Percentiles rank a stretch among this genome's conserved stretches.
Conservation (phyloP, 345 rosid species). For the Isatis tinctoria region DNA sequence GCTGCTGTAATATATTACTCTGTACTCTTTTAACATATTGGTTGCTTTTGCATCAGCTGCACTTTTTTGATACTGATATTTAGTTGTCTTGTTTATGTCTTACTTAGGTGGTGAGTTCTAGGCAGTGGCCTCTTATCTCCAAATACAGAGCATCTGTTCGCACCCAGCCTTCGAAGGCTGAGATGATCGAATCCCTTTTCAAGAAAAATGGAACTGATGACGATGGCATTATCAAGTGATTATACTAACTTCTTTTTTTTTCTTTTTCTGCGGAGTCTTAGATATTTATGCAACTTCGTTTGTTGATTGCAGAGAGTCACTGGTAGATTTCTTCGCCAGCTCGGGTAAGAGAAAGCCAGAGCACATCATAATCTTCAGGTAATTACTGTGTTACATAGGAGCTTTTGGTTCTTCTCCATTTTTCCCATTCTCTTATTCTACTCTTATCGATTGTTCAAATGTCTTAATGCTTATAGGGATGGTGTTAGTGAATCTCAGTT, state of each 20-base stretch:
- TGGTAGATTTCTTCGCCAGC: slow-evolving; percentile 75
- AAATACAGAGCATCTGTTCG: slow-evolving; percentile 86
- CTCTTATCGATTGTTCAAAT: background rate
- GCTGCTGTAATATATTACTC: slow-evolving; percentile 48
- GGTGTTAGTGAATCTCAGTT: slow-evolving; percentile 94
- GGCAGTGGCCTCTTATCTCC: slow-evolving; percentile 86
- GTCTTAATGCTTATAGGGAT: slow-evolving; percentile 49
- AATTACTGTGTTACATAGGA: background rate
- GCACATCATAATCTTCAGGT: slow-evolving; percentile 90
- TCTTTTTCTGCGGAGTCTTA: background rate
- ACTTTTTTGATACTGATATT: background rate
- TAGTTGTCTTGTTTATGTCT: background rate
- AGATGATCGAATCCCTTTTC: slow-evolving; percentile 79
- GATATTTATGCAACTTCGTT: background rate
- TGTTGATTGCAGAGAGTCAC: slow-evolving; percentile 51
- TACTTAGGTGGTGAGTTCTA: slow-evolving; percentile 68
- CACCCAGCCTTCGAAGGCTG: slow-evolving; percentile 79
- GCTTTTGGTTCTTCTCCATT: background rate
- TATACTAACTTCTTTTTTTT: background rate
- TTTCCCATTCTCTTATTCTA: background rate
- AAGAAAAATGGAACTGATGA: slow-evolving; percentile 63
- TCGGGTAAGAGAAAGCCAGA: slow-evolving; percentile 84
- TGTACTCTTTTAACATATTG: background rate
- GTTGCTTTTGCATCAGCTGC: background rate
- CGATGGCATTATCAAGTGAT: slow-evolving; percentile 67